Evolutionary conservation across 2,329 filamentous ascomycete genomes (phyloP).

Genomic region (Cercospora berteroae): DNA sequence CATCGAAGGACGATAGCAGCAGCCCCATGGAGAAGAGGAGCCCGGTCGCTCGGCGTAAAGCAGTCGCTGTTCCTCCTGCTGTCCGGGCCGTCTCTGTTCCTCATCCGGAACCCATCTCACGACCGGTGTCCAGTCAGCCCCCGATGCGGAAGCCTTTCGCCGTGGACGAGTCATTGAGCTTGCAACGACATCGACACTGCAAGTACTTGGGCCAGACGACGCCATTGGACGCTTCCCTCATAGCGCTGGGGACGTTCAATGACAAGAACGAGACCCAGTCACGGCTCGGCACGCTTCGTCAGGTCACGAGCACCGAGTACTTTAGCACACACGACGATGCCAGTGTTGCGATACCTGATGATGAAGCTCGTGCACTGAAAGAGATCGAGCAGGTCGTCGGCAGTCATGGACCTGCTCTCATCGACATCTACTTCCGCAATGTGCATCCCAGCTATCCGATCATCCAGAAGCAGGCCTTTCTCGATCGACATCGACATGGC

Average conservation of each 20-base stretch:
- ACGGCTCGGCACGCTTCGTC: conserved; percentile 61
- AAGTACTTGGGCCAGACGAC: conserved; percentile 82
- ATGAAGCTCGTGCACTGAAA: conserved; percentile 65
- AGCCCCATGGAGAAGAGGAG: conserved; percentile 29
- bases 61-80: conserved; percentile 16
- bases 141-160: conserved; percentile 33
- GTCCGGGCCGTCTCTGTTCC: background rate
- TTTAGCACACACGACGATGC: conserved; percentile 78
- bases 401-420: conserved; percentile 71
- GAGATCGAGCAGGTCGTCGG: conserved; percentile 73
- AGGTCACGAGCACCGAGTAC: conserved; percentile 73
- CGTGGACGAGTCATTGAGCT: conserved; percentile 58
- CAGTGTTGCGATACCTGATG: conserved; percentile 68
- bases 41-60: conserved; percentile 19
- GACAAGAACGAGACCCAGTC: conserved; percentile 76
- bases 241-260: conserved; percentile 77
- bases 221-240: conserved; percentile 78
- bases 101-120: background rate
- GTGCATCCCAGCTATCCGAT: conserved; percentile 82
- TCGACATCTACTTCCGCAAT: conserved; percentile 78
- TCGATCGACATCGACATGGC: conserved; percentile 72
- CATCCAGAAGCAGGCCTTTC: conserved; percentile 75
- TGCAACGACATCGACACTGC: conserved; percentile 75
- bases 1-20: conserved; percentile 27
- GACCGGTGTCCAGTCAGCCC: conserved; percentile 19